Conservation (phyloP, 768 basidiomycete genomes). For the Tulasnella sp. region DNA sequence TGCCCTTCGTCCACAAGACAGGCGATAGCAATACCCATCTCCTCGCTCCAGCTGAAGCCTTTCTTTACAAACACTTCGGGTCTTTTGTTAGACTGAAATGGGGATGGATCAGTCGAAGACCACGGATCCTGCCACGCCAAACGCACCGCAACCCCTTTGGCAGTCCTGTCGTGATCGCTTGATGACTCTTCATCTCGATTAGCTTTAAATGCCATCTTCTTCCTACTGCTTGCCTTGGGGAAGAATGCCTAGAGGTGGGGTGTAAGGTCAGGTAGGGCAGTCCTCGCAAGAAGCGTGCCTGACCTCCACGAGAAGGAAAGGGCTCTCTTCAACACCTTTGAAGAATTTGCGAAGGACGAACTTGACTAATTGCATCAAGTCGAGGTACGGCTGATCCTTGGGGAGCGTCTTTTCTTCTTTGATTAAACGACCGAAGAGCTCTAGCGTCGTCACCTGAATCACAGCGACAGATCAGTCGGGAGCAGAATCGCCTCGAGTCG, state of each 20-base stretch:
- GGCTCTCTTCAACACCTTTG: constrained; percentile 72
- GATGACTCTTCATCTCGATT: constrained; percentile 28
- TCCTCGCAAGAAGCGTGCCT: neutral
- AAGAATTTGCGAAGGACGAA: constrained; percentile 89
- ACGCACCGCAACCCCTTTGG: too few species aligned
- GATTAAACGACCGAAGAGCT: constrained; percentile 78
- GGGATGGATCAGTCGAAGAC: too few species aligned
- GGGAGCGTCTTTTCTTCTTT: constrained; percentile 70
- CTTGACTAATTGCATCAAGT: constrained; percentile 71
- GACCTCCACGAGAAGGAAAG: constrained; percentile 87
- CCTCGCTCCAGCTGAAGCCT: constrained; percentile 79
- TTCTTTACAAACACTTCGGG: too few species aligned
- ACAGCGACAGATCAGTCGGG: neutral
- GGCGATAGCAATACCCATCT: constrained; percentile 75
- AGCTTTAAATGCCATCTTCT: constrained; percentile 77
- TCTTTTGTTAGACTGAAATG: too few species aligned
- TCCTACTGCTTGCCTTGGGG: constrained; percentile 75
- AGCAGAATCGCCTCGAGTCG: neutral
- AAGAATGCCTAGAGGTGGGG: constrained; percentile 52
- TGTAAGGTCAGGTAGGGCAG: neutral
- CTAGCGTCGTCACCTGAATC: constrained; percentile 69
- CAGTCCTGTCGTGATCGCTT: neutral
- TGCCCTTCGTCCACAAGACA: constrained; percentile 56
- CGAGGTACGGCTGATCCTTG: constrained; percentile 64
- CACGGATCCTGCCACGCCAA: too few species aligned